phyloP scores from a whole-genome alignment of 768 basidiomycete genomes.

The Trametes cinnabarina region DNA sequence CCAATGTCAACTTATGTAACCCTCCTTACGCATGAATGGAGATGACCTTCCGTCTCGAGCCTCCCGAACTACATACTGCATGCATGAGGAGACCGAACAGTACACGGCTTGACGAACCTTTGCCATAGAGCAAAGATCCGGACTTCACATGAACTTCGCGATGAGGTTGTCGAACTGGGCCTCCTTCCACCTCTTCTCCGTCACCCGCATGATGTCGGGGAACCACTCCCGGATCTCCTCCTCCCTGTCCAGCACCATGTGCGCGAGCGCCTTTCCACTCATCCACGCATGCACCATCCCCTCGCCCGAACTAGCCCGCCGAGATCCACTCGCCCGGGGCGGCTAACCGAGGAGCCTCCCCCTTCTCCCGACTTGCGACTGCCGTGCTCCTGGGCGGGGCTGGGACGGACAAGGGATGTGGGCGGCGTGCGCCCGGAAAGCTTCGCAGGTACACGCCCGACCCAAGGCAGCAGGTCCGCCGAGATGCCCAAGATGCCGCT shows the following conservation, averaged over 20 bases:
- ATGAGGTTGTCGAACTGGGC: constrained; percentile 39
- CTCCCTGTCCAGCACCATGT: constrained; percentile 51
- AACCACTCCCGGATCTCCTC: constrained; percentile 42
- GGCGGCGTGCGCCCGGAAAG: constrained; percentile 44
- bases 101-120: too few relatives aligned
- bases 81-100: too few relatives aligned
- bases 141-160: constrained; percentile 17
- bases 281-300: constrained; percentile 75
- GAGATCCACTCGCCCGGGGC: constrained; percentile 68
- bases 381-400: too few relatives aligned
- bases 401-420: too few relatives aligned
- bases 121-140: too few relatives aligned
- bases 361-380: too few relatives aligned
- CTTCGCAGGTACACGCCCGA: constrained; percentile 55
- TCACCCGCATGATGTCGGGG: constrained; percentile 48
- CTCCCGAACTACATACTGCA: too few relatives aligned
- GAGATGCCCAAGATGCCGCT: constrained; percentile 64
- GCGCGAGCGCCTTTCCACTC: constrained; percentile 54
- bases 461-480: constrained; percentile 64
- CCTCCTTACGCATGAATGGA: too few relatives aligned
- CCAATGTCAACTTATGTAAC: too few relatives aligned
- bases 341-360: constrained; percentile 13
- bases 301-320: constrained; percentile 69
- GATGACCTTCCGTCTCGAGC: too few relatives aligned
- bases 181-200: constrained; percentile 46